Base-by-base conservation (phyloP, 148 eudicot species). In the Amaranthus cruentus region DNA sequence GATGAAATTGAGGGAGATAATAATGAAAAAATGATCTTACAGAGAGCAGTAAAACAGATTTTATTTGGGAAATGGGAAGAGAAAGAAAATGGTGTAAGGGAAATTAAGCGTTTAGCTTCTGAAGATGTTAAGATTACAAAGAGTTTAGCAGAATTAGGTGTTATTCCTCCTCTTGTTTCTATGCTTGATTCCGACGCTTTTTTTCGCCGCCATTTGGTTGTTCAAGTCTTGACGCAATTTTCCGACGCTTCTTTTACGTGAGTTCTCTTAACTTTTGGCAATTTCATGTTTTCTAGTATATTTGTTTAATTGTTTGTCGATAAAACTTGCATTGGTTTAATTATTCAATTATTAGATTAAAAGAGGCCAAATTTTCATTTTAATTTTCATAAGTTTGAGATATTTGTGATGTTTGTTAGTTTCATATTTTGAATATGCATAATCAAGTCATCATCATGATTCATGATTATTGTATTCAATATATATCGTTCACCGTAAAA, bases 21-120 rank as follows among this genome's bases (percentile, higher is more conserved):
- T 0, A 62, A 14, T 56, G 75, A 75, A 5, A 65, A 54, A 73
- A 78, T 69, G 76, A 71, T 59, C 74, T 15, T 88, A 83, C 89
- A 81, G 50, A 91, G 72, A 74, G 82, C 92, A 1, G 98, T 93
- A 61, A 93, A 93, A 84, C 84, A 74, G 81, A 85, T 93, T 15
- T 85, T 86, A 43, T 93, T 93, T 59, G 98, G 98, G 70, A 85
- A 71, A 9, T 81, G 87, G 87, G 91, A 91, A 58, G 94, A 91
- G 84, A 91, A 77, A 79, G 95, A 89, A 60, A 77, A 42, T 66
- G 98, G 90, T 66, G 87, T 85, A 2, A 43, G 14, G 66, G 92
- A 88, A 79, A 85, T 93, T 3, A 78, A 47, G 78, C 72, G 80
- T 74, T 67, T 93, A 64, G 88, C 91, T 4, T 72, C 73, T 7